Base-by-base conservation (phyloP, 352 stramenopile species). In the Phytophthora palmivora region DNA sequence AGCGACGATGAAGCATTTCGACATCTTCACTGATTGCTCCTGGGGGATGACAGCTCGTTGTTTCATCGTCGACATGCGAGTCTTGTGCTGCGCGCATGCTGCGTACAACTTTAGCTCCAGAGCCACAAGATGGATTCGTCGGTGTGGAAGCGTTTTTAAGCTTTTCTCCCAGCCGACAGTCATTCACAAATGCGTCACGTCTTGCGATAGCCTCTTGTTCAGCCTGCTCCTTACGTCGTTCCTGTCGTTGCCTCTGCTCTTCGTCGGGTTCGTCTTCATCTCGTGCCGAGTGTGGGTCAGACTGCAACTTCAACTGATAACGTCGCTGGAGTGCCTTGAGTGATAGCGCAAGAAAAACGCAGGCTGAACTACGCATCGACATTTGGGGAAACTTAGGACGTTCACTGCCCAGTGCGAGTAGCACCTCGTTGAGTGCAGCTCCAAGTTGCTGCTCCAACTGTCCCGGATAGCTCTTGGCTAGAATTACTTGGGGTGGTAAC, bases 371-470 rank as follows among this genome's bases (percentile, higher is more conserved):
- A 11, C 55, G 47, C 1, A 45, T 47, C 15, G 70, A 74, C 11
- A 79, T 70, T 6, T 75, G 66, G 2, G 75, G 55, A 44, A 90
- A 91, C 60, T 92, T 92, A 8, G 79, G 84, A 0, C 82, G 79
- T 11, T 75, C 66, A 15, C 61, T 80, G 2, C 82, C 82, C 12
- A 92, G 58, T 24, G 65, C 41, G 28, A 92, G 57, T 38, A 92
- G 63, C 1, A 82, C 71, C 44, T 89, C 79, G 38, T 91, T 88
- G 6, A 92, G 70, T 12, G 84, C 70, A 1, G 72, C 64, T 9
- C 78, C 72, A 16, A 92, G 62, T 32, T 87, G 72, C 34, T 92
- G 84, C 58, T 92, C 84, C 42, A 89, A 45, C 24, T 79, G 74
- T 0, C 82, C 79, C 0, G 78, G 76, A 26, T 79, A 87, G 38